These are phyloP conservation scores for Talaromyces islandicus DNA, from an alignment of 2,329 filamentous ascomycete species.

Conservation along the genomic window DNA sequence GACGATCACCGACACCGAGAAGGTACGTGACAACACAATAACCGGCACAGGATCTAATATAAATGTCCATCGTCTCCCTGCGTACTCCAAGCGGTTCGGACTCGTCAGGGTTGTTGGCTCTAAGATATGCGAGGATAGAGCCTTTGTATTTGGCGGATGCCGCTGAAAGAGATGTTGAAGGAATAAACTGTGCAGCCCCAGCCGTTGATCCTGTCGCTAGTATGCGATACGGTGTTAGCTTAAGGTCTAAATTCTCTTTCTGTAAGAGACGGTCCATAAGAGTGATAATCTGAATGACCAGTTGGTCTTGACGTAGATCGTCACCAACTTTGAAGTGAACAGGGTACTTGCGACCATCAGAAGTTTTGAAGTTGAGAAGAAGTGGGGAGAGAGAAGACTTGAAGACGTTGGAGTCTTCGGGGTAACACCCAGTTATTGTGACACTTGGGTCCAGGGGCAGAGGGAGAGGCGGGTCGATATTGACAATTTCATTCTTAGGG, in stretches of 20 bases:
- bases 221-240: slow-evolving; percentile 92
- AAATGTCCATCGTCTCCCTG: slow-evolving; percentile 89
- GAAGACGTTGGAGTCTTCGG: slow-evolving; percentile 85
- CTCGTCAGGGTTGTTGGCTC: slow-evolving; percentile 82
- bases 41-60: slow-evolving; percentile 90
- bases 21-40: slow-evolving; percentile 99
- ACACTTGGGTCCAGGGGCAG: slow-evolving; percentile 83
- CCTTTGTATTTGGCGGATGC: slow-evolving; percentile 81
- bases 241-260: slow-evolving; percentile 94
- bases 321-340: slow-evolving; percentile 98
- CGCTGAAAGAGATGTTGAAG: slow-evolving; percentile 74
- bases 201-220: slow-evolving; percentile 85
- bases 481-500: slow-evolving; percentile 79
- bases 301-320: slow-evolving; percentile 90
- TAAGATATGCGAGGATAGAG: slow-evolving; percentile 71
- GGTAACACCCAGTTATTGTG: slow-evolving; percentile 69
- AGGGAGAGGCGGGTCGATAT: slow-evolving; percentile 78
- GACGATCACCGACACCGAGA: slow-evolving; percentile 88
- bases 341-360: slow-evolving; percentile 70
- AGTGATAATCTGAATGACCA: slow-evolving; percentile 95
- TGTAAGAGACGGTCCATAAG: slow-evolving; percentile 94
- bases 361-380: slow-evolving; percentile 82
- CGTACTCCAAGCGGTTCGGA: slow-evolving; percentile 76
- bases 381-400: slow-evolving; percentile 92
- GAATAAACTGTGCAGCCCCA: slow-evolving; percentile 89